Percentiles rank a stretch among this genome's conserved stretches.
phyloP scores from a whole-genome alignment of 1,284 basidiomycete genomes.

The Trichosporon sp. region DNA sequence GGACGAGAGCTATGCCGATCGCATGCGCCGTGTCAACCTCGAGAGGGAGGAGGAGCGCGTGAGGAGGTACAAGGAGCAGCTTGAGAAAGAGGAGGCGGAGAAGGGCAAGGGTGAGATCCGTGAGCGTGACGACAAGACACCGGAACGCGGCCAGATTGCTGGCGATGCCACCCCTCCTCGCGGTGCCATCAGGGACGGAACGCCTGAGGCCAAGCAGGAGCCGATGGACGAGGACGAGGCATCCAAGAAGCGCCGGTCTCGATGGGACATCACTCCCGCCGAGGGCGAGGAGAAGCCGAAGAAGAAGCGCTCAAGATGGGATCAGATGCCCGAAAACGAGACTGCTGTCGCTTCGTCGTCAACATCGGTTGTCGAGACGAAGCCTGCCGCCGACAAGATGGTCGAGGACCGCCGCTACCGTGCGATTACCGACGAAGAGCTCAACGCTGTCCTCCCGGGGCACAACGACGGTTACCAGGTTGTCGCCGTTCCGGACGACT shows the following conservation, averaged over 20 bases:
- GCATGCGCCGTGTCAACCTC: constrained; percentile 87
- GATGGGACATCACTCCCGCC: constrained; percentile 88
- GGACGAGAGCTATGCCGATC: constrained; percentile 87
- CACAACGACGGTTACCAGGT: constrained; percentile 77
- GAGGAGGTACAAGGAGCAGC: constrained; percentile 80
- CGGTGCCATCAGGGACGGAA: constrained; percentile 32
- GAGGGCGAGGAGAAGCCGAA: constrained; percentile 63
- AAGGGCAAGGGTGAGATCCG: constrained; percentile 60
- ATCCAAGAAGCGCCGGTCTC: constrained; percentile 87
- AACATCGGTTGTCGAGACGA: constrained; percentile 48
- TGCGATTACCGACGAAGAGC: constrained; percentile 92
- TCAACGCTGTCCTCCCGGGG: constrained; percentile 84
- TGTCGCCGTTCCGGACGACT: constrained; percentile 90
- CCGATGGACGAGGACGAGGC: constrained; percentile 60
- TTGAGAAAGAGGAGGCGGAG: constrained; percentile 67
- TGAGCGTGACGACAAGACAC: constrained; percentile 69
- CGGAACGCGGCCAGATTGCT: constrained; percentile 63
- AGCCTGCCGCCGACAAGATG: constrained; percentile 67
- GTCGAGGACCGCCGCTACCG: constrained; percentile 95
- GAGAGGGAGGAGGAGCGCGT: constrained; percentile 93
- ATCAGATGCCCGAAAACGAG: constrained; percentile 53
- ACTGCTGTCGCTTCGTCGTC: constrained; percentile 56
- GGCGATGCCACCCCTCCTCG: constrained; percentile 48
- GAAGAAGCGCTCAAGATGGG: constrained; percentile 69
- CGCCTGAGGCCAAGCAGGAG: constrained; percentile 49